A percentile compares a stretch with the other conserved stretches of the same genome.
Conservation (phyloP, 139 green algal genomes). For the Chlorella sp. region DNA sequence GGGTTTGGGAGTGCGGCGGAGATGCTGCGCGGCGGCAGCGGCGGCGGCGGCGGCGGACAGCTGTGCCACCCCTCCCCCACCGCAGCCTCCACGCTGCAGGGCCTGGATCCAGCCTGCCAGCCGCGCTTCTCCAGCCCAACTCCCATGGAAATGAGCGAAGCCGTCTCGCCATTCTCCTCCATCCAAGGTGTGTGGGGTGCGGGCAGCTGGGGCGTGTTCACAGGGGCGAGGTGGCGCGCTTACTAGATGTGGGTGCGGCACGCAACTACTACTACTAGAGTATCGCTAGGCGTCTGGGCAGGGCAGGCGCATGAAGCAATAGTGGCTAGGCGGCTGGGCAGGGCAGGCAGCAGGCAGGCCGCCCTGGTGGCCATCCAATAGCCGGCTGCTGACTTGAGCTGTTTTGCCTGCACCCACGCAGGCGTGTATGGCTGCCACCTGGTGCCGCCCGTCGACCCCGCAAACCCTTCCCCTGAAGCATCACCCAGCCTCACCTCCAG, state of each 20-base stretch:
- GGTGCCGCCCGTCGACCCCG: background rate
- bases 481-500: constrained; percentile 18
- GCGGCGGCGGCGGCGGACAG: background rate
- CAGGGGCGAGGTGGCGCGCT: background rate
- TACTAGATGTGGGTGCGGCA: background rate
- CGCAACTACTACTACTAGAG: background rate
- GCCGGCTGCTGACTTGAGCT: background rate
- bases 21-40: background rate
- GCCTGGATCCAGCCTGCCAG: background rate
- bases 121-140: background rate
- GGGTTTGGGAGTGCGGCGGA: background rate
- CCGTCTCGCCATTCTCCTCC: constrained; percentile 4
- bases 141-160: background rate
- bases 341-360: no score
- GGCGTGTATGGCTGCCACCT: constrained; percentile 31
- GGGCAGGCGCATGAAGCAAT: no score
- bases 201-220: background rate
- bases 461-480: background rate
- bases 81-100: background rate
- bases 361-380: background rate
- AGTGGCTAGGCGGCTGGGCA: background rate
- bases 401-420: background rate
- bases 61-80: background rate
- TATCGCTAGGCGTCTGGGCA: background rate
- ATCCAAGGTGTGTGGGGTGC: constrained; percentile 10